Evolutionary conservation across 106 monocot species (phyloP).

Genomic region (Chionographis japonica): DNA sequence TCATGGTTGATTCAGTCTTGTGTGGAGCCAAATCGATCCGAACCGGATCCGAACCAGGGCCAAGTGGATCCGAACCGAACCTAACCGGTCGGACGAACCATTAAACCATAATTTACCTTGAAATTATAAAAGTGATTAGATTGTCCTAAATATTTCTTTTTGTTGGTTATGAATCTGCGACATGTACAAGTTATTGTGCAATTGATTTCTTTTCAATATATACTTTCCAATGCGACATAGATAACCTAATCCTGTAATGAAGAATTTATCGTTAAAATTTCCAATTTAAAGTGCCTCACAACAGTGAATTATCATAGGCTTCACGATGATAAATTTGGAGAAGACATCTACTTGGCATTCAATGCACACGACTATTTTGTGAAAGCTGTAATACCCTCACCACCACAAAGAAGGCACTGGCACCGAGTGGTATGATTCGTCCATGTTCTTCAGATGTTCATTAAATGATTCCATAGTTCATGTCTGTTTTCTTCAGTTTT

Average conservation of each 20-base stretch:
- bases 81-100: too few relatives aligned
- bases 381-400: conserved; percentile 53
- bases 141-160: too few relatives aligned
- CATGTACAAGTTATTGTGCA: neutral
- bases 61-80: too few relatives aligned
- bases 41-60: too few relatives aligned
- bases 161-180: too few relatives aligned
- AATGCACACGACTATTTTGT: conserved; percentile 87
- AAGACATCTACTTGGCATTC: conserved; percentile 89
- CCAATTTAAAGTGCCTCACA: neutral
- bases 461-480: too few relatives aligned
- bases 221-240: neutral
- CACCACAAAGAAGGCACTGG: conserved; percentile 64
- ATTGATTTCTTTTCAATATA: neutral
- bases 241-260: neutral
- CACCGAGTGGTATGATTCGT: conserved; percentile 75
- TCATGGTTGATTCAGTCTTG: too few relatives aligned
- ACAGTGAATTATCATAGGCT: conserved; percentile 35
- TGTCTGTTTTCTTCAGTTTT: neutral
- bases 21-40: too few relatives aligned
- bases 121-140: too few relatives aligned
- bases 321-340: conserved; percentile 67
- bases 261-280: neutral
- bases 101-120: too few relatives aligned
- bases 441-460: neutral